Evolutionary conservation across 2,329 filamentous ascomycete species (phyloP).

Genomic region (Colletotrichum lupini): DNA sequence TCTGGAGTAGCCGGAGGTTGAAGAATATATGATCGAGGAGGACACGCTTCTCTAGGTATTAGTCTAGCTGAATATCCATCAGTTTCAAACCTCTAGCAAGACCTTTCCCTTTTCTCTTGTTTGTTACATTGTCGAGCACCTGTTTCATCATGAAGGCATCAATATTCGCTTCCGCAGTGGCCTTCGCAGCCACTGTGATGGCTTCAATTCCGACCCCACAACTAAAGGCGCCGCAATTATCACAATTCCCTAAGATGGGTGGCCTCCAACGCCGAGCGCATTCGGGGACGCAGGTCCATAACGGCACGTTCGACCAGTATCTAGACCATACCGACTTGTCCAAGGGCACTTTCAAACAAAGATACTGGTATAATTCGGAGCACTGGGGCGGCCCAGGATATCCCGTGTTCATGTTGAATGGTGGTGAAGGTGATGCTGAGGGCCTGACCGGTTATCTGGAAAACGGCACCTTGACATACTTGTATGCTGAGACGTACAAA

Average conservation of each 20-base stretch:
- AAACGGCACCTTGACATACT: conserved; percentile 8
- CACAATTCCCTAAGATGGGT: not conserved
- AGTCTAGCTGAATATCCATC: not conserved
- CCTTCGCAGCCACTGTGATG: not conserved
- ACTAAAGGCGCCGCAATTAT: not conserved
- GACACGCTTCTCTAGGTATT: not conserved
- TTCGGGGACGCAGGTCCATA: not conserved
- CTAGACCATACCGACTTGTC: conserved; percentile 27
- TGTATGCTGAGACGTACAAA: conserved; percentile 22
- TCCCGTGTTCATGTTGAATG: conserved; percentile 28
- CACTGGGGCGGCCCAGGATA: conserved; percentile 25
- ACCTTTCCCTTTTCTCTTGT: not conserved
- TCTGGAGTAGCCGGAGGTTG: not conserved
- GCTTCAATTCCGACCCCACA: not conserved
- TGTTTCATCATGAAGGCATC: conserved; percentile 3
- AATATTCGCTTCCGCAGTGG: not conserved
- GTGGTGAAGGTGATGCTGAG: conserved; percentile 13
- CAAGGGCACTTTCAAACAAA: conserved; percentile 29
- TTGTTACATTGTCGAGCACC: not conserved
- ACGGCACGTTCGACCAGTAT: conserved; percentile 21
- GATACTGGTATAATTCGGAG: conserved; percentile 30
- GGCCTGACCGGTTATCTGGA: not conserved
- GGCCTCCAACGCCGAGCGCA: not conserved
- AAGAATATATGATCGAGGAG: not conserved
- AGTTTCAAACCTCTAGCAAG: not conserved